These are phyloP conservation scores for Annona cherimola DNA, from an alignment of 164 flowering plant genomes.

Conservation along the genomic window DNA sequence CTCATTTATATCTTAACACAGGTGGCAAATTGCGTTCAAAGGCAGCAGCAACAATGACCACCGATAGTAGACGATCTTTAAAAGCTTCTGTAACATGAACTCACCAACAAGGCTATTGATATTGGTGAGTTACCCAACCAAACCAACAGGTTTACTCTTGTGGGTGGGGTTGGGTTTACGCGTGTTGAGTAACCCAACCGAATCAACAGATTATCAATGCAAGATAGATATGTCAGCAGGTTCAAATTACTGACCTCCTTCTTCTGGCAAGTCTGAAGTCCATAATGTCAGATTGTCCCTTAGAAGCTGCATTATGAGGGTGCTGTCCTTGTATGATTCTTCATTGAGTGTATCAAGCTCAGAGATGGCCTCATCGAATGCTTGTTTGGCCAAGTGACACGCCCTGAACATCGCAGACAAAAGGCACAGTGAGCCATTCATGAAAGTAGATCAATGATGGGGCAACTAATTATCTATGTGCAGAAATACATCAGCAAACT, in stretches of 20 bases:
- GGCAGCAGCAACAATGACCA: background rate
- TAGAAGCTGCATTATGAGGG: constrained; percentile 85
- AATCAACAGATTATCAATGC: background rate
- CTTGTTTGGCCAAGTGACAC: constrained; percentile 90
- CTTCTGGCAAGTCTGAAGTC: constrained; percentile 67
- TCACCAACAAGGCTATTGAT: background rate
- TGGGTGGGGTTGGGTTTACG: no score
- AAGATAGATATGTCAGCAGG: background rate
- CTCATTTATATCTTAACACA: background rate
- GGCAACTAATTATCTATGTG: background rate
- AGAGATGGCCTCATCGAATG: constrained; percentile 78
- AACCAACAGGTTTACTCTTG: background rate
- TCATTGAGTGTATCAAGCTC: constrained; percentile 79
- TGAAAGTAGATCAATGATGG: background rate
- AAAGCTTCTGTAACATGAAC: background rate
- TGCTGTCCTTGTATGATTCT: constrained; percentile 87
- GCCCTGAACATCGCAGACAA: constrained; percentile 41
- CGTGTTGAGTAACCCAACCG: background rate
- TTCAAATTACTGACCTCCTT: constrained; percentile 3
- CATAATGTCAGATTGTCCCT: constrained; percentile 82
- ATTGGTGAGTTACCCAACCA: background rate
- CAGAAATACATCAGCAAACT: background rate
- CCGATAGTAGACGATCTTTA: background rate
- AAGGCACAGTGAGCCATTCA: background rate
- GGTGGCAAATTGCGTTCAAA: background rate